Evolutionary conservation across 208 protist genomes (phyloP).

Genomic region (Leishmania lainsoni): DNA sequence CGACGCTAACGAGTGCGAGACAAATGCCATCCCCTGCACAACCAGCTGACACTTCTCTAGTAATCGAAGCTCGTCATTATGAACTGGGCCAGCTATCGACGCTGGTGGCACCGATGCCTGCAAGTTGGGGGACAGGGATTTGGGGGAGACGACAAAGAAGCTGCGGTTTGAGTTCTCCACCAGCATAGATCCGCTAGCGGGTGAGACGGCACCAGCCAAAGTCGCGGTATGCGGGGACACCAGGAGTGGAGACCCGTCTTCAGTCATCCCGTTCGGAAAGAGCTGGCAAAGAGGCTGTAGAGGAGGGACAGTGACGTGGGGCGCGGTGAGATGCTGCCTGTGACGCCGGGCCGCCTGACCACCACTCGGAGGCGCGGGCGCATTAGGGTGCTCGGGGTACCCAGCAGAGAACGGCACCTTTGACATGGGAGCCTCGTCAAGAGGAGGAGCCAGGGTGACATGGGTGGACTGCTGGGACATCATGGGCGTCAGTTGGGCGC

Average conservation of each 20-base stretch:
- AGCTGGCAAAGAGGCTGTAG: constrained; percentile 13
- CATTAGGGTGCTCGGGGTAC: background rate
- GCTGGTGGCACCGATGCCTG: constrained; percentile 12
- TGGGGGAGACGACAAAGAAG: constrained; percentile 2
- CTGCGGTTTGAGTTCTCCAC: background rate
- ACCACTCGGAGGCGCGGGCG: constrained; percentile 1
- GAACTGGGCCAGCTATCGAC: constrained; percentile 25
- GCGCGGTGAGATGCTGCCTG: constrained; percentile 2
- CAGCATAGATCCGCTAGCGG: background rate
- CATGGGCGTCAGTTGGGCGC: background rate
- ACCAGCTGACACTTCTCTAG: constrained; percentile 40
- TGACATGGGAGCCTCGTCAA: no score
- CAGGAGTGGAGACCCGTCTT: background rate
- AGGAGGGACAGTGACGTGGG: constrained; percentile 13
- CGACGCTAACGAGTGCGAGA: constrained; percentile 45
- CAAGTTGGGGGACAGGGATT: background rate
- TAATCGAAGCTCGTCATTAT: constrained; percentile 33
- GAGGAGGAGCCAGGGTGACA: background rate
- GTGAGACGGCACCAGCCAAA: background rate
- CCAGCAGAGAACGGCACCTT: background rate
- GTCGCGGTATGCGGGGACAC: background rate
- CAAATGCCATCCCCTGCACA: constrained; percentile 27
- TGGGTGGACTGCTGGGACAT: background rate
- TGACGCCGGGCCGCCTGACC: background rate
- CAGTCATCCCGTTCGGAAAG: background rate